phyloP scores from a whole-genome alignment of 768 basidiomycete genomes.

The Tylopilus subfusipes region DNA sequence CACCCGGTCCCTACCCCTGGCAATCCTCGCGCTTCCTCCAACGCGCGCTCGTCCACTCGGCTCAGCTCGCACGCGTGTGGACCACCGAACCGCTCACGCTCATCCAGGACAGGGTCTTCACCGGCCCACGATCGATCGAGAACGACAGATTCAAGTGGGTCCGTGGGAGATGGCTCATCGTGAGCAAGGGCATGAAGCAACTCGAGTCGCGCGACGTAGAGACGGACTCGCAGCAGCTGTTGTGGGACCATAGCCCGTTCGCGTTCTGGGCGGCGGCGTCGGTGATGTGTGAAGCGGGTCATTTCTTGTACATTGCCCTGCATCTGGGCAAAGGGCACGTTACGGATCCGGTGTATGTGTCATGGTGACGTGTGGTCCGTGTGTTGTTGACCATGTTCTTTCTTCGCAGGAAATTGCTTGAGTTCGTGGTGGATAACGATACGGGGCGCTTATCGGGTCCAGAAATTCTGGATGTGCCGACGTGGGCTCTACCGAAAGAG shows the following conservation, averaged over 20 bases:
- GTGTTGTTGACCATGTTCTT: background rate
- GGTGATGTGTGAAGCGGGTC: constrained; percentile 5
- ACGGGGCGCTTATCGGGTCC: constrained; percentile 10
- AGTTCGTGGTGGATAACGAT: constrained; percentile 17
- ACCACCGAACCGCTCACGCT: constrained; percentile 9
- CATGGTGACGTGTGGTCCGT: background rate
- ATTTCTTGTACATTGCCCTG: constrained; percentile 16
- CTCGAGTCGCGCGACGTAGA: constrained; percentile 14
- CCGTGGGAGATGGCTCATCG: constrained; percentile 18
- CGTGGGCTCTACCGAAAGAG: constrained; percentile 9
- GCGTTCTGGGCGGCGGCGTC: constrained; percentile 8
- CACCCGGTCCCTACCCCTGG: constrained; percentile 20
- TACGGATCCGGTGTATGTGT: constrained; percentile 16
- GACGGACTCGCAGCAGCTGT: constrained; percentile 7
- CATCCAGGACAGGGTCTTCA: constrained; percentile 2
- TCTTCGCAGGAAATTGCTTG: constrained; percentile 14
- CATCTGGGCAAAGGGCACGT: constrained; percentile 8
- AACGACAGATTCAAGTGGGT: constrained; percentile 15
- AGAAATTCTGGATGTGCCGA: constrained; percentile 15
- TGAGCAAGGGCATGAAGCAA: constrained; percentile 12
- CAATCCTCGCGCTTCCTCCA: constrained; percentile 17
- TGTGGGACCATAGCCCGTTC: constrained; percentile 16
- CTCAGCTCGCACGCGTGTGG: constrained; percentile 14
- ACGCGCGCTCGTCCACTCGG: constrained; percentile 17
- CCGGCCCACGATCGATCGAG: constrained; percentile 4